These are phyloP conservation scores for Talaromyces ruber DNA, from an alignment of 495 filamentous ascomycete genomes.

Conservation along the genomic window DNA sequence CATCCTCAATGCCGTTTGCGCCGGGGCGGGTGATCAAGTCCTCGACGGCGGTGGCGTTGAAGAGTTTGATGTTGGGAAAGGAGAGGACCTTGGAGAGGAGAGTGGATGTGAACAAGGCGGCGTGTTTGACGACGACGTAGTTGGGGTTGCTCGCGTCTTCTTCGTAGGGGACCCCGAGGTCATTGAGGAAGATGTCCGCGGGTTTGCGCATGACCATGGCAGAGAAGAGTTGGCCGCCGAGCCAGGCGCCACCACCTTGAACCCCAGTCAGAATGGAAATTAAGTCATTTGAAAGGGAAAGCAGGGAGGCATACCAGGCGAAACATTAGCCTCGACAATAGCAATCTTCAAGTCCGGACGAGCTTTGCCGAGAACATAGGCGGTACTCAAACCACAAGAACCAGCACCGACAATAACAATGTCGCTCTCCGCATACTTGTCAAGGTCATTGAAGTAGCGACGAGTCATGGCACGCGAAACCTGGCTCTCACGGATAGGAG, in stretches of 20 bases:
- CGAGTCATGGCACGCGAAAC: conserved; percentile 88
- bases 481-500: conserved; percentile 79
- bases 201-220: conserved; percentile 94
- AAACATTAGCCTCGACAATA: conserved; percentile 79
- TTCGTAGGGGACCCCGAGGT: conserved; percentile 77
- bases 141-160: conserved; percentile 75
- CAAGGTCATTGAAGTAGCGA: conserved; percentile 83
- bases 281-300: neutral
- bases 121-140: conserved; percentile 89
- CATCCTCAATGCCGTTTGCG: conserved; percentile 28
- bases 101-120: conserved; percentile 82
- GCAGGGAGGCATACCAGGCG: conserved; percentile 43
- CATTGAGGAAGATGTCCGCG: conserved; percentile 70
- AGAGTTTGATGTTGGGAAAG: conserved; percentile 89
- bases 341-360: conserved; percentile 87
- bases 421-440: conserved; percentile 84
- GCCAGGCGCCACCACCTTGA: conserved; percentile 75
- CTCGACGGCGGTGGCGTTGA: conserved; percentile 87
- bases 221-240: conserved; percentile 85
- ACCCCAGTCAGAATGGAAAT: neutral
- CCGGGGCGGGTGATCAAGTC: conserved; percentile 73
- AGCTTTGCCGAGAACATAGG: conserved; percentile 74
- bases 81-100: conserved; percentile 69
- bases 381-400: conserved; percentile 74
- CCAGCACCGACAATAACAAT: conserved; percentile 87